These are phyloP conservation scores for Venturia aucupariae DNA, from an alignment of 2,329 filamentous ascomycete species.

Conservation along the genomic window DNA sequence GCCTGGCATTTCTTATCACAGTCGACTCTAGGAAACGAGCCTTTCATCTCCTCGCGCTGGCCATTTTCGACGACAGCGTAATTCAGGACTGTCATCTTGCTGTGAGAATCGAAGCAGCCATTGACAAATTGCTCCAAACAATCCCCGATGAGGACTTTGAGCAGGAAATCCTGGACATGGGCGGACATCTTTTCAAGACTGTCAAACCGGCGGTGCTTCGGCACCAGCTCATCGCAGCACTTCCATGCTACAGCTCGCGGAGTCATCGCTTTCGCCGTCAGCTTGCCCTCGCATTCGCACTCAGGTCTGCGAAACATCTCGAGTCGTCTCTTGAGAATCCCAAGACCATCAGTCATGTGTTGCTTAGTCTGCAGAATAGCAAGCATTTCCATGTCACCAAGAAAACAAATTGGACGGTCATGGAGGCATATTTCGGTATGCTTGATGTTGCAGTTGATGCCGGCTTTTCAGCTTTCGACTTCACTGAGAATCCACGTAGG, in stretches of 20 bases:
- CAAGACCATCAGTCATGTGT: conserved; percentile 20
- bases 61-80: conserved; percentile 15
- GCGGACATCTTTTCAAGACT: conserved; percentile 31
- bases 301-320: conserved; percentile 25
- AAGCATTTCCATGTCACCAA: conserved; percentile 45
- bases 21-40: background rate
- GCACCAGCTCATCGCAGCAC: conserved; percentile 47
- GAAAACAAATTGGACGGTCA: conserved; percentile 57
- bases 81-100: conserved; percentile 4
- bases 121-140: conserved; percentile 22
- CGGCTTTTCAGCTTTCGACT: conserved; percentile 34
- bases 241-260: conserved; percentile 45
- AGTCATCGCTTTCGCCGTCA: conserved; percentile 55
- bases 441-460: conserved; percentile 69
- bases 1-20: background rate
- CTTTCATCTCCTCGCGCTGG: conserved; percentile 14
- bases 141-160: conserved; percentile 21
- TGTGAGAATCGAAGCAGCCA: conserved; percentile 16
- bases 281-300: conserved; percentile 56
- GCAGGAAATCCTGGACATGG: conserved; percentile 21
- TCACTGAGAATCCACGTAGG: conserved; percentile 18
- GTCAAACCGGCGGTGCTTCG: conserved; percentile 37
- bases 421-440: conserved; percentile 56
- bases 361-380: conserved; percentile 22
- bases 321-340: conserved; percentile 18